phyloP scores from a whole-genome alignment of 2,329 filamentous ascomycete genomes.

The Exophiala oligosperma region DNA sequence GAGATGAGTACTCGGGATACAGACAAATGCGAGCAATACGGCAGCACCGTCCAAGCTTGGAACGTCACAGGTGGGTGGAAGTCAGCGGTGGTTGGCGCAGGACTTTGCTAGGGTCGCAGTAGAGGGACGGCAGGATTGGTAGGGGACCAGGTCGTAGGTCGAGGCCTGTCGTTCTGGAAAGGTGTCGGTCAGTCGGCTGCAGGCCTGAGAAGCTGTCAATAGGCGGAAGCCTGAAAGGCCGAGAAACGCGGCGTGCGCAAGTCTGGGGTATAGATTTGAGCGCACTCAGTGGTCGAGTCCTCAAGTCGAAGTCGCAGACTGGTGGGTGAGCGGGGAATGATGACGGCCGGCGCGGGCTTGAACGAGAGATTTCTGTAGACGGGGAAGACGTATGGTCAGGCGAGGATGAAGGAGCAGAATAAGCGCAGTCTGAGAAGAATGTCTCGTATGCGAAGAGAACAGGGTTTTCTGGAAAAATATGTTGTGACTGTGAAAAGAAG shows the following conservation, averaged over 20 bases:
- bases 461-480: neutral
- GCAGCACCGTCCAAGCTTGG: constrained; percentile 9
- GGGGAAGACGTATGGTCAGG: neutral
- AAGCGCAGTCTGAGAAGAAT: neutral
- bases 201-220: constrained; percentile 11
- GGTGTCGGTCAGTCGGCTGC: constrained; percentile 13
- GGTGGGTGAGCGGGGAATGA: neutral
- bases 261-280: neutral
- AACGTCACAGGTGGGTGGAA: constrained; percentile 23
- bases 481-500: neutral
- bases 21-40: constrained; percentile 5
- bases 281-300: neutral
- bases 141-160: constrained; percentile 16
- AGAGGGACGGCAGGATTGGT: constrained; percentile 18
- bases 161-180: constrained; percentile 17
- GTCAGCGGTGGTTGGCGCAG: constrained; percentile 16
- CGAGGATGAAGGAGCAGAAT: neutral
- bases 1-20: constrained; percentile 6
- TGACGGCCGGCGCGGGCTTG: neutral
- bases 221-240: constrained; percentile 7
- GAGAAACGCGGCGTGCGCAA: constrained; percentile 4
- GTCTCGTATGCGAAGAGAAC: neutral
- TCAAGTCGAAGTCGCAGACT: neutral
- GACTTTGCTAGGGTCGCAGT: constrained; percentile 17
- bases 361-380: neutral